Conservation (phyloP, 176 grass and related monocot genomes). For the Lolium multiflorum region DNA sequence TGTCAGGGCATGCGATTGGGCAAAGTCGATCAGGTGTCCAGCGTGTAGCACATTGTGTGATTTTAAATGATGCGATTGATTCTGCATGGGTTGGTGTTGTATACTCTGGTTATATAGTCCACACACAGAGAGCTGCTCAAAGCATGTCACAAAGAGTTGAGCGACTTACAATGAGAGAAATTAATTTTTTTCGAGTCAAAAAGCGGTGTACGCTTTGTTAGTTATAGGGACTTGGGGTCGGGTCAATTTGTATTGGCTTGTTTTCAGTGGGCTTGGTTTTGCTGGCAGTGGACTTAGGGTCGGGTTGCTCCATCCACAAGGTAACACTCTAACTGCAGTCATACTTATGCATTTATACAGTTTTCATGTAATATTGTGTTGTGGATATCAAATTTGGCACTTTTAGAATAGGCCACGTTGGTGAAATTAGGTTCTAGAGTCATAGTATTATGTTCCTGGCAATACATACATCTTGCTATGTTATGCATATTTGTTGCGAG, state of each 20-base stretch:
- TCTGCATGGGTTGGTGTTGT: slow-evolving; percentile 7
- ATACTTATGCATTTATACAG: background rate
- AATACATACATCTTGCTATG: background rate
- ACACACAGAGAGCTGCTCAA: background rate
- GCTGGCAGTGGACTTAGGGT: background rate
- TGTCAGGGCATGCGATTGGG: background rate
- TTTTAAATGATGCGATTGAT: slow-evolving; percentile 14
- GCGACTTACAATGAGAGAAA: slow-evolving; percentile 7
- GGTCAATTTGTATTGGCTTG: slow-evolving; percentile 31
- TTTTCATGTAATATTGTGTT: background rate
- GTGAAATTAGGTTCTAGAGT: slow-evolving; percentile 28
- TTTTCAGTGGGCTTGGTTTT: slow-evolving; percentile 60
- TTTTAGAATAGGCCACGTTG: background rate
- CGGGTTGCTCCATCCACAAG: slow-evolving; percentile 86
- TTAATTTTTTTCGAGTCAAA: background rate
- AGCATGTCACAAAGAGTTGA: slow-evolving; percentile 1
- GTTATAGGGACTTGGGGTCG: background rate
- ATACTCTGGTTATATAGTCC: background rate
- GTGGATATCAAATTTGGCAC: background rate
- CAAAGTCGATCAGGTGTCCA: background rate
- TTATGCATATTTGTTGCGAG: background rate
- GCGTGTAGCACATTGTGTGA: background rate
- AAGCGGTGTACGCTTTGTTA: background rate
- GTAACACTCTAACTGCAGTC: slow-evolving; percentile 29
- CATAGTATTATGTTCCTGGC: background rate